phyloP scores from a whole-genome alignment of 2,329 filamentous ascomycete species.

The Claviceps maximensis region DNA sequence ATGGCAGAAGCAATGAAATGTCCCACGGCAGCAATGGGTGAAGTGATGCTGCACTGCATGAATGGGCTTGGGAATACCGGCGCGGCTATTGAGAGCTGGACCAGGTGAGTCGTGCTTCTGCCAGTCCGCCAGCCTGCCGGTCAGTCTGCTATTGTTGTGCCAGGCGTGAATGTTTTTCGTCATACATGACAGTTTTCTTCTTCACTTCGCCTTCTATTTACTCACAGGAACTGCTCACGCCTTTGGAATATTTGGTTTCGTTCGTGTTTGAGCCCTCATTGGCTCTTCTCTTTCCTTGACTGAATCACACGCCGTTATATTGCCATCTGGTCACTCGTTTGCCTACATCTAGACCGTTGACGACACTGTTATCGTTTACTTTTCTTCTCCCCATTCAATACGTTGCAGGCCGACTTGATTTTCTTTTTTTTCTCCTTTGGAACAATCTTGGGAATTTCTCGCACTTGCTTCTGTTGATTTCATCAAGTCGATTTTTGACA shows the following conservation, averaged over 20 bases:
- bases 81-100: not conserved
- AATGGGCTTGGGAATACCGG: not conserved
- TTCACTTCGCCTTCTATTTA: conserved; percentile 1
- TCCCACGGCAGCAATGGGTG: not conserved
- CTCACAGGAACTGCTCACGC: not conserved
- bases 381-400: not conserved
- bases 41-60: not conserved
- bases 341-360: not conserved
- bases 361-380: no score
- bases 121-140: not conserved
- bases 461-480: not conserved
- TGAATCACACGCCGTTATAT: not conserved
- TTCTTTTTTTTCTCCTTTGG: no score
- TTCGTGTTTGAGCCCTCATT: no score
- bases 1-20: not conserved
- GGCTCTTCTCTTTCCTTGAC: not conserved
- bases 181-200: not conserved
- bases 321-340: not conserved
- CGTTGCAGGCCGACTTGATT: not conserved
- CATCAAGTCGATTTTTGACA: not conserved
- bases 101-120: not conserved
- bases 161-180: conserved; percentile 6
- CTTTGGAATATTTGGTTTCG: no score
- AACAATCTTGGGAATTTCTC: not conserved
- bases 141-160: conserved; percentile 4